Evolutionary conservation across 2,329 filamentous ascomycete genomes (phyloP), one percentile per base, ranked within the genome.

Genomic region (Penicillium sp.): DNA sequence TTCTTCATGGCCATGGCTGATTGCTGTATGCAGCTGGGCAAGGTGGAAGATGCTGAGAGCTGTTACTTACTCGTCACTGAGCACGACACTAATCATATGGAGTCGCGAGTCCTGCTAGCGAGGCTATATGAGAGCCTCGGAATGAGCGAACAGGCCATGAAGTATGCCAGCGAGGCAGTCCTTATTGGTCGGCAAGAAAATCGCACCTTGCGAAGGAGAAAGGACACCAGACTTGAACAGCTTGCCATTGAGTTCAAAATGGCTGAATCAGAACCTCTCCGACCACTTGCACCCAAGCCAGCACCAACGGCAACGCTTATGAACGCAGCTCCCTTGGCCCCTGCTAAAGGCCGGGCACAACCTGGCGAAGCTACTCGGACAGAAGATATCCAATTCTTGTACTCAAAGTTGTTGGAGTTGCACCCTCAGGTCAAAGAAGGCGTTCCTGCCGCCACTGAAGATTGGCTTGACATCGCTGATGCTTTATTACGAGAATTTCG

Each of bases 121-220:
- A 91, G 89, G 64, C 84, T 97, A 71, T 96, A 95, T 66, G 90
- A 95, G 69, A 84, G 81, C 59, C 82, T 82, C 41, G 86, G 86
- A 58, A 84, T 87, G 74, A 85, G 83, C 19, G 88, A 91, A 64
- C 85, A 90, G 65, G 91, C 91, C 1, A 83, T 91, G 55, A 85
- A 88, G 55, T 83, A 91, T 47, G 84, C 90, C 45, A 88, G 87
- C 32, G 88, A 95, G 68, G 86, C 90, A 8, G 82, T 93, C 62
- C 79, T 84, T 30, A 76, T 91, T 29, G 79, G 79, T n/a, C 75
- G 76, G 68, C 71, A 72, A 51, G 72, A 75, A 57, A 67, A 58
- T 44, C 64, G 65, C 54, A 67, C 58, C 38, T 64, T 64, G 42
- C 62, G 66, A 51, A 66, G 62, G 50, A 64, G 67, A 53, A 72